Percentiles rank a stretch among this genome's conserved stretches.
These are phyloP conservation scores for Bryopsis sp. DNA, from an alignment of 139 green algal species.

Conservation along the genomic window DNA sequence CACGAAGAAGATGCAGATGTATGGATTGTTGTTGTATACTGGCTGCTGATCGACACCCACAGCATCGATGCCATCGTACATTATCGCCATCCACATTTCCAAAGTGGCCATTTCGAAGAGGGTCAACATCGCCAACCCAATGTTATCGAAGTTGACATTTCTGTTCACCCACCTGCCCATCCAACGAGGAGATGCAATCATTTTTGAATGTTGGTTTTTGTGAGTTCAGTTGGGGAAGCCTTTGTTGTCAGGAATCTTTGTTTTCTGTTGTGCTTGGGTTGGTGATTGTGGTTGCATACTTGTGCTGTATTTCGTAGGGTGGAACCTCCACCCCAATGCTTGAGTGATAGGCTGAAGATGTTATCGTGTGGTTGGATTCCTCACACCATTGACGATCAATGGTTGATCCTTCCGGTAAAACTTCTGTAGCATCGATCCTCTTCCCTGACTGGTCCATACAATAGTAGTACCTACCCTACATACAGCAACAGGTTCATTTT, in stretches of 20 bases:
- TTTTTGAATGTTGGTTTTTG: no score
- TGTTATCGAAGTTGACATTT: conserved; percentile 56
- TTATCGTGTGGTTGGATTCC: conserved; percentile 23
- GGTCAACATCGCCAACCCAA: conserved; percentile 38
- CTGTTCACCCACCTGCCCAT: conserved; percentile 28
- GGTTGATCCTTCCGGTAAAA: conserved; percentile 30
- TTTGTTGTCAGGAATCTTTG: no score
- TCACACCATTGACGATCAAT: conserved; percentile 27
- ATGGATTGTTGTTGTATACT: conserved; percentile 26
- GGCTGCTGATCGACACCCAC: conserved; percentile 43
- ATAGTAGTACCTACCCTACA: conserved; percentile 24
- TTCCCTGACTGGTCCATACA: conserved; percentile 27
- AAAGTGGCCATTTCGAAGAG: conserved; percentile 51
- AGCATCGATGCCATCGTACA: conserved; percentile 44
- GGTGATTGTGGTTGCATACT: no score
- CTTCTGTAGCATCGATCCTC: conserved; percentile 30
- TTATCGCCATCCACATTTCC: conserved; percentile 55
- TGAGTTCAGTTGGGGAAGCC: no score
- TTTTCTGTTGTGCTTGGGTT: no score
- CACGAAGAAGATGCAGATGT: conserved; percentile 50
- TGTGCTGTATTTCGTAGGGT: conserved; percentile 25
- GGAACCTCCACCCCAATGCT: conserved; percentile 23
- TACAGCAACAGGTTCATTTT: background rate
- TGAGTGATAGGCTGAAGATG: conserved; percentile 28
- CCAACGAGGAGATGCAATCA: background rate